Base-by-base conservation (phyloP, 331 rosid genomes). In the Cydonia oblonga region DNA sequence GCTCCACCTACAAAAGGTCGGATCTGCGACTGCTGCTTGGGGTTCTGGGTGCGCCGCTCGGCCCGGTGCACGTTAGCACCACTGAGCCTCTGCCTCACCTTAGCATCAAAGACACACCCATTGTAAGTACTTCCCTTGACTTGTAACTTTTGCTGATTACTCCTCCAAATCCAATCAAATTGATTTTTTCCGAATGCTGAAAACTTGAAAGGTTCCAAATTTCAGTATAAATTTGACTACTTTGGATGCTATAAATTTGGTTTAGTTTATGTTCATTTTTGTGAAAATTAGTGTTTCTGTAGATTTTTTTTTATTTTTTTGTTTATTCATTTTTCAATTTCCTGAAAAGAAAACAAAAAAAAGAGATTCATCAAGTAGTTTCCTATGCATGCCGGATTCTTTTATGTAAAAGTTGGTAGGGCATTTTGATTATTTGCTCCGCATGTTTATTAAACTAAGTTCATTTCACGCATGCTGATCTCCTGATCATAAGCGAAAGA, bases 11-110 rank as follows among this genome's bases (percentile, higher is more conserved):
- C 57, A 91, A 88, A 66, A 83, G 83, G 69, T 91, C 99, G 83
- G 99, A 95, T 95, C 97, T 95, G 86, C 86, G 97, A 76, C 77
- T 95, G 73, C 56, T 95, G 79, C 96, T 95, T 30, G 97, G 99
- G 22, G 99, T 95, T 16, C 71, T 95, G 84, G 99, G 97, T 62
- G 99, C 99, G 4, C 99, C 99, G 19, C 88, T 95, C 18, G 96
- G 92, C 1, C 97, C 99, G 26, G 89, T 95, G 63, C 99, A 91
- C 80, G 99, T 95, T 57, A 79, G 84, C 83, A 83, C 96, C 60
- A 51, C 87, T 29, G 99, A 95, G 53, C 90, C 93, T 4, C 79
- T 88, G 64, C 97, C 99, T 83, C 99, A 95, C 60, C 97, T 91
- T 51, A 87, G 96, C 84, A 91, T 95, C 84, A 95, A 95, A 84